These are phyloP conservation scores for Rugosomyces carneus DNA, from an alignment of 1,284 basidiomycete species.

Conservation along the genomic window DNA sequence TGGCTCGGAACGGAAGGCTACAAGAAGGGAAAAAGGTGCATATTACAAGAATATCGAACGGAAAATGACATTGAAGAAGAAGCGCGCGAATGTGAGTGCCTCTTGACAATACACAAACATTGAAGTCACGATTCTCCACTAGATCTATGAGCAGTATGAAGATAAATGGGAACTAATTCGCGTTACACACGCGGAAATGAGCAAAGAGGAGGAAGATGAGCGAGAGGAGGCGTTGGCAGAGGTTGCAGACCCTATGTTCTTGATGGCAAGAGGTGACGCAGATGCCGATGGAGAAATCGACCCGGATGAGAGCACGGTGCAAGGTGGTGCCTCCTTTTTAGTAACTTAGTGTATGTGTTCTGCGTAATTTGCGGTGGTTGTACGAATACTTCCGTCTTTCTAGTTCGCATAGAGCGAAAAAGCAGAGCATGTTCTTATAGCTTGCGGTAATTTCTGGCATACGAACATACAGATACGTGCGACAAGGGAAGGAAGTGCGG, in stretches of 20 bases:
- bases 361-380: background rate
- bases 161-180: conserved; percentile 78
- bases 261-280: conserved; percentile 32
- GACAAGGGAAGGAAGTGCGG: conserved; percentile 16
- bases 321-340: conserved; percentile 16
- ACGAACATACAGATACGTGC: conserved; percentile 24
- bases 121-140: conserved; percentile 1
- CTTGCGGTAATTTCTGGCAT: too few relatives aligned
- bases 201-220: conserved; percentile 40
- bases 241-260: conserved; percentile 39
- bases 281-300: conserved; percentile 42
- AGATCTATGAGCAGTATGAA: conserved; percentile 60
- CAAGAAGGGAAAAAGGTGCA: conserved; percentile 52
- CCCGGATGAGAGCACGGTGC: conserved; percentile 26
- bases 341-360: conserved; percentile 3
- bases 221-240: conserved; percentile 39
- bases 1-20: conserved; percentile 17
- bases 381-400: too few relatives aligned
- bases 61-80: conserved; percentile 83
- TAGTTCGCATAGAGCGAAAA: too few relatives aligned
- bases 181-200: conserved; percentile 50
- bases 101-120: background rate
- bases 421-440: too few relatives aligned
- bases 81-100: conserved; percentile 63
- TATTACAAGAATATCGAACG: conserved; percentile 86